Evolutionary conservation across 2,329 filamentous ascomycete species (phyloP).

Genomic region (Colletotrichum costaricense): DNA sequence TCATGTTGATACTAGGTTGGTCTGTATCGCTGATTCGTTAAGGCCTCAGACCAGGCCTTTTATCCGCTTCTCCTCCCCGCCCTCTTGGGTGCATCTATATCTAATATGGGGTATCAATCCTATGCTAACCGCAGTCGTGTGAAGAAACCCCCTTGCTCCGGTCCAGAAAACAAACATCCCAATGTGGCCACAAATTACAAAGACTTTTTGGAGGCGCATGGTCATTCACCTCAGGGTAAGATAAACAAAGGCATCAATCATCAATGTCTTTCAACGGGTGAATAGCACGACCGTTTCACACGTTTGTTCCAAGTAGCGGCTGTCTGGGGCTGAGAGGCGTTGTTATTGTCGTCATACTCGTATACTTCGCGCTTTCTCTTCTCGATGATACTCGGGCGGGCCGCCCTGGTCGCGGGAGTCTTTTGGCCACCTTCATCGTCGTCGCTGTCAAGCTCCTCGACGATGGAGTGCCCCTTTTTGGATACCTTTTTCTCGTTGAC

Average conservation of each 20-base stretch:
- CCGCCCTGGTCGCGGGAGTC: not conserved
- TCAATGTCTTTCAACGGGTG: not conserved
- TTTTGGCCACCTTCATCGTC: not conserved
- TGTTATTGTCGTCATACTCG: not conserved
- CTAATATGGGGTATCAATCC: not conserved
- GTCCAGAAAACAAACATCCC: not conserved
- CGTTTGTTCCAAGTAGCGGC: not conserved
- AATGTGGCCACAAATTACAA: not conserved
- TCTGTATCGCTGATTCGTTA: not conserved
- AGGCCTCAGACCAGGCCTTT: not conserved
- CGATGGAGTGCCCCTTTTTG: conserved; percentile 25
- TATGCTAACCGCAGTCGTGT: not conserved
- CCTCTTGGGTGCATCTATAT: not conserved
- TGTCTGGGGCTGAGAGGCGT: not conserved
- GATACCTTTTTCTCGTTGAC: conserved; percentile 33
- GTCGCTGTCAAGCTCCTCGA: not conserved
- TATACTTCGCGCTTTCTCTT: not conserved
- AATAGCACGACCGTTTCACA: not conserved
- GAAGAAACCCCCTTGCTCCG: not conserved
- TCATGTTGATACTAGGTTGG: not conserved
- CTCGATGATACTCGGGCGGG: not conserved
- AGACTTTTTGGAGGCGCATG: not conserved
- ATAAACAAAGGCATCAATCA: not conserved
- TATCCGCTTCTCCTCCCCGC: not conserved
- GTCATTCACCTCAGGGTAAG: not conserved